Base-by-base conservation (phyloP, 208 protist genomes). In the Borovskyia barvae region DNA sequence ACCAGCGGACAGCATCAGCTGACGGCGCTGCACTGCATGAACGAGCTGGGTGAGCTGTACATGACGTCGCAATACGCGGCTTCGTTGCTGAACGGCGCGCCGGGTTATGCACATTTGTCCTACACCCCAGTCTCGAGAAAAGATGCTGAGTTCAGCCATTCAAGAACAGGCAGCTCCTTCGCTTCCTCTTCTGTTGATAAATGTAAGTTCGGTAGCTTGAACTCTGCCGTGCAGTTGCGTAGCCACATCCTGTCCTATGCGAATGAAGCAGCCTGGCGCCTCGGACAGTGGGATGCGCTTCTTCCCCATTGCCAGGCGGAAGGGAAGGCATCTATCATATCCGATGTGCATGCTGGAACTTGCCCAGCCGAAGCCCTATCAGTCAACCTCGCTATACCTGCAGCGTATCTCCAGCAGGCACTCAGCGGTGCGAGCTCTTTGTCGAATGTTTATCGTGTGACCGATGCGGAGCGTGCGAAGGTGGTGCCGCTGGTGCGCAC, bases 181-280 rank as follows among this genome's bases (percentile, higher is more conserved):
- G n/a, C n/a, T n/a, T n/a, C n/a, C n/a, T n/a, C n/a, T n/a, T n/a
- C n/a, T n/a, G n/a, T n/a, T n/a, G n/a, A n/a, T n/a, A n/a, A n/a
- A n/a, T n/a, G n/a, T n/a, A n/a, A n/a, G n/a, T n/a, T n/a, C n/a
- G n/a, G n/a, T n/a, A n/a, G n/a, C n/a, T n/a, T 22, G 7, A 22
- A 2, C 17, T 15, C 39, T 15, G 3, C 29, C 7, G 36, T 39
- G 30, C 50, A 66, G 42, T 45, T 71, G 41, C 46, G 56, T 39
- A 17, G 70, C 58, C 28, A 71, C 61, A 52, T 95, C 33, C 83
- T 78, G 42, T 75, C 77, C 30, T 92, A 92, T 66, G 86, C 89
- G 14, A 92, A 92, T 54, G 89, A 95, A 37, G 89, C 89, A 0
- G 81, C 89, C 12, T 95, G 89, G 86, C 78, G 86, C 4, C 66